Base-by-base conservation (phyloP, 2,329 filamentous ascomycete species). In the Colletotrichum sp. region DNA sequence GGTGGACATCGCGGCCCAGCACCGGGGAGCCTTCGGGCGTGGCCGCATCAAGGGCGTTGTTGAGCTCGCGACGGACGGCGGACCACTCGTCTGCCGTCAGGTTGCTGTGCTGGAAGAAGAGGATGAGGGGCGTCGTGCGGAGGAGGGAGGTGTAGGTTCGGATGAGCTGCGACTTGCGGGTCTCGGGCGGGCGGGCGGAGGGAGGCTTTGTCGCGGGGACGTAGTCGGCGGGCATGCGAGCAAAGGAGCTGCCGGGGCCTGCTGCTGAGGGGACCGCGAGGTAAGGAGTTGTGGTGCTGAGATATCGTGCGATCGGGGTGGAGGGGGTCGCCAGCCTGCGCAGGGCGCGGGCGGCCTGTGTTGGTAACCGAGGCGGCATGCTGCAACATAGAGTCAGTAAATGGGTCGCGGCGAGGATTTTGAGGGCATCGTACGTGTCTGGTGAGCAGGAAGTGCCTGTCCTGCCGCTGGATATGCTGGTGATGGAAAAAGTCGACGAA, bases 111-210 rank as follows among this genome's bases (percentile, higher is more conserved):
- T 93, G 87, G 89, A 98, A 98, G 81, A 98, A 90, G 75, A 98
- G 90, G 79, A 98, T 93, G 77, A 98, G 86, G 55, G 96, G 96
- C 13, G 95, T 94, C 27, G 95, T 95, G 76, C 95, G 95, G 75
- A 98, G 92, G 77, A 98, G 89, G 63, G 96, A 97, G 68, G 96
- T 95, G 86, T 98, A 98, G 80, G 94, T 92, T 74, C 96, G 93
- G 75, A 93, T 89, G 76, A 99, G 90, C 86, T 99, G 97, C 19
- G 96, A 94, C 87, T 99, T 98, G 84, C 96, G 94, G 81, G 94
- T 94, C 83, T 98, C 94, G 63, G 96, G 92, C 25, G 93, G 94
- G 83, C 96, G 95, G 83, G 98, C 94, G 71, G 95, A 98, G 6
- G 95, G 95, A 4, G 96, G 96, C 85, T 98, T 96, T 1, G 92